Evolutionary conservation across 768 basidiomycete genomes (phyloP).

Genomic region (Rhizopogon salebrosus): DNA sequence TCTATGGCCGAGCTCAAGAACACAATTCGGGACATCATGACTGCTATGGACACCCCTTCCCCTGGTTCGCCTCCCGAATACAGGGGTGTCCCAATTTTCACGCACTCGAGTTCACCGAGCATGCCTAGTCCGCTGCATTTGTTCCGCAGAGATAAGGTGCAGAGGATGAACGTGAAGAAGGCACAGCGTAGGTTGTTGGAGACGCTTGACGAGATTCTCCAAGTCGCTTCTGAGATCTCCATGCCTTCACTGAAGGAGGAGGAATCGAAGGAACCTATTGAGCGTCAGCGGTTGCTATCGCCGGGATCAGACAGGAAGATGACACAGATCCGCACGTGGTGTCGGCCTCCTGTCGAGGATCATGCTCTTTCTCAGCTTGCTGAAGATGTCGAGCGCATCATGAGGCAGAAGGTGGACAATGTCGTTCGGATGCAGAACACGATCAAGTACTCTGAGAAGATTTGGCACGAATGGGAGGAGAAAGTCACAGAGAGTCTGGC

Average conservation of each 20-base stretch:
- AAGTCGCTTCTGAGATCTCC: conserved; percentile 74
- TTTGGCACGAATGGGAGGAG: conserved; percentile 96
- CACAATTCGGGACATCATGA: conserved; percentile 73
- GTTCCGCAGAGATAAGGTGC: conserved; percentile 74
- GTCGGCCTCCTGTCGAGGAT: conserved; percentile 81
- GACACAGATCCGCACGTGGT: conserved; percentile 79
- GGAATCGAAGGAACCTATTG: conserved; percentile 85
- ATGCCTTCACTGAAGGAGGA: conserved; percentile 90
- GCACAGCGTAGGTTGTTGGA: conserved; percentile 77
- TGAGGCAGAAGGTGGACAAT: conserved; percentile 91
- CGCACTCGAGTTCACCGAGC: conserved; percentile 65
- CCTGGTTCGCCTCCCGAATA: conserved; percentile 71
- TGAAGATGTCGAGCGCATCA: conserved; percentile 83
- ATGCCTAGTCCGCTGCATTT: conserved; percentile 73
- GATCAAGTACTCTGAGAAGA: conserved; percentile 94
- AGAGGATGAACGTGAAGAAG: conserved; percentile 75
- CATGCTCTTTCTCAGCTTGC: conserved; percentile 76
- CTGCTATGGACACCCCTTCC: conserved; percentile 71
- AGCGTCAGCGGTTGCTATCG: conserved; percentile 85
- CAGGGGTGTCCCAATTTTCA: conserved; percentile 81
- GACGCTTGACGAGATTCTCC: conserved; percentile 82
- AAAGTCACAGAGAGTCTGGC: conserved; percentile 68
- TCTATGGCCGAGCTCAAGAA: conserved; percentile 81
- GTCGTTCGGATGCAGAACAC: conserved; percentile 96
- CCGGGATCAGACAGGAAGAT: conserved; percentile 87